A percentile compares a stretch with the other conserved stretches of the same genome.
Evolutionary conservation across 768 basidiomycete species (phyloP).

Genomic region (Tephrocybe sp.): DNA sequence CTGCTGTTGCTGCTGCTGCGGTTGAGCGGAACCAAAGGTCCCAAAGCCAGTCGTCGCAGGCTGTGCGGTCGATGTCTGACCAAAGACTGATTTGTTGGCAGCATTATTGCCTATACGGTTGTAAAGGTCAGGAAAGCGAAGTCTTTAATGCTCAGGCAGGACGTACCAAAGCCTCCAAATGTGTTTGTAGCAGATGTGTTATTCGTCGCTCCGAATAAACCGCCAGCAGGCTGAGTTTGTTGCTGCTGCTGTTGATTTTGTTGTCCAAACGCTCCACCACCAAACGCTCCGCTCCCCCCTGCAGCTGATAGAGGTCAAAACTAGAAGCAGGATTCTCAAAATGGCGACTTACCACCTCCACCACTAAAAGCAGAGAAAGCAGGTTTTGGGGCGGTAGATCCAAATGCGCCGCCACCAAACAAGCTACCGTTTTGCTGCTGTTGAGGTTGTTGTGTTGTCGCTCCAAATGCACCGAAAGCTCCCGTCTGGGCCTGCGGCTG

Average conservation of each 20-base stretch:
- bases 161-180: conserved; percentile 42
- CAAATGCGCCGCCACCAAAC: conserved; percentile 37
- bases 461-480: conserved; percentile 26
- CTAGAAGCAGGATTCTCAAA: not conserved
- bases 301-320: conserved; percentile 8
- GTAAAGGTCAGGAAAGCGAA: not conserved
- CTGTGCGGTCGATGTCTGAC: conserved; percentile 38
- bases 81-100: conserved; percentile 41
- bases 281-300: conserved; percentile 29
- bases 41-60: conserved; percentile 41
- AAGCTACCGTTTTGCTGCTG: conserved; percentile 30
- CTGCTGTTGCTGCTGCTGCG: conserved; percentile 36
- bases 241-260: conserved; percentile 33
- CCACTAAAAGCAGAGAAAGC: conserved; percentile 18
- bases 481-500: conserved; percentile 16
- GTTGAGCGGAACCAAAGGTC: conserved; percentile 33
- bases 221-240: conserved; percentile 29
- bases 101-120: conserved; percentile 12
- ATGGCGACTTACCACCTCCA: conserved; percentile 8
- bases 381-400: conserved; percentile 18
- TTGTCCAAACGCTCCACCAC: conserved; percentile 34
- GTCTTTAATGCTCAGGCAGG: not conserved
- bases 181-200: conserved; percentile 26
- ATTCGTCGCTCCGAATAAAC: conserved; percentile 32
- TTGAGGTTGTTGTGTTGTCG: conserved; percentile 26